Evolutionary conservation across 23 red algal species (phyloP), one percentile per base, ranked within the genome.

Genomic region (Chondrus crispus): DNA sequence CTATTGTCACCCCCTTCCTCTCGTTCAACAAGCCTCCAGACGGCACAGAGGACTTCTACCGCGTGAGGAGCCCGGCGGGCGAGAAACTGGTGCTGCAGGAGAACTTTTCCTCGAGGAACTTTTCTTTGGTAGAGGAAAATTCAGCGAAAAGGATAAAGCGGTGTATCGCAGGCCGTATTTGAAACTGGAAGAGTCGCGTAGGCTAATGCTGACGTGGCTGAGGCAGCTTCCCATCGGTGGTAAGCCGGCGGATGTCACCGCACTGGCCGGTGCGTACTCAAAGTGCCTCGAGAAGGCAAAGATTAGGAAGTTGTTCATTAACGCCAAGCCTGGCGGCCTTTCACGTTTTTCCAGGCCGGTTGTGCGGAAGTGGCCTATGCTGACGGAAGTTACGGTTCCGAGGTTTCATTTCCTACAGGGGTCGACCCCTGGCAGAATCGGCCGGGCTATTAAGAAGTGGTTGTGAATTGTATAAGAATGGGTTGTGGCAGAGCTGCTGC

Each of bases 221-320:
- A 42, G 71, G 38, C 71, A 77, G 71, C n/a, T 77, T 38, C 71
- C 71, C 37, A 77, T 77, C 26, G 71, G n/a, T 20, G 44, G 44
- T 38, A 38, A 77, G 71, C 71, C 71, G 71, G 71, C 71, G 26
- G 71, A 77, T 38, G 71, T 77, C 38, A 20, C 22, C 9, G 38
- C 37, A 11, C 38, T 77, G 13, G 71, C 43, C 44, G 26, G 26
- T 10, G 26, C 28, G 10, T 77, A 77, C 71, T 42, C 71, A 11
- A 37, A 77, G 22, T 77, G 71, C 29, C 12, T 77, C 0, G 38
- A 26, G n/a, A 77, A 26, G 10, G 44, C 71, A 77, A 24, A 24
- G 71, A 35, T 77, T 48, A 26, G 29, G 19, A 77, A 77, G 71
- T 38, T 77, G 24, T 77, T 47, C 12, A 48, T 77, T 16, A 42